Percentiles rank a stretch among this genome's conserved stretches.
phyloP scores from a whole-genome alignment of 2,329 filamentous ascomycete species.

The Westerdykella aurantiaca region DNA sequence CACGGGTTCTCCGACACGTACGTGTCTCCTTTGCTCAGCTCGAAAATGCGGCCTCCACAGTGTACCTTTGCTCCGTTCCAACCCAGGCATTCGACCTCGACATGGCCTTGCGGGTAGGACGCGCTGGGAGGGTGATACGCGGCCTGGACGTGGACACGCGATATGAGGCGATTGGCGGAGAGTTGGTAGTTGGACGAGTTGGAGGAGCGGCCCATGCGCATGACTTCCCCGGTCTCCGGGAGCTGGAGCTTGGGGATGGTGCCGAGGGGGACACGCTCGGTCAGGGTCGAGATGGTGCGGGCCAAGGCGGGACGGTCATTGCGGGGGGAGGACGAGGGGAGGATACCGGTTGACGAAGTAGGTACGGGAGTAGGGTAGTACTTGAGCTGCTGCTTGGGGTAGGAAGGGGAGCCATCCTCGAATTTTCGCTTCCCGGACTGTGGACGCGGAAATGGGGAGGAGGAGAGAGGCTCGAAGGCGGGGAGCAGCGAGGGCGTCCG shows the following conservation, averaged over 20 bases:
- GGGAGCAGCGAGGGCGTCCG: conserved; percentile 67
- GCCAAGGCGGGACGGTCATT: conserved; percentile 47
- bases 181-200: conserved; percentile 95
- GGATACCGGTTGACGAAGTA: conserved; percentile 86
- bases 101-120: conserved; percentile 64
- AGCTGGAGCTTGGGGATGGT: conserved; percentile 78
- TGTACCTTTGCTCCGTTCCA: conserved; percentile 96
- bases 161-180: conserved; percentile 85
- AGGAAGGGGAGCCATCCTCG: conserved; percentile 44
- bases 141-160: conserved; percentile 86
- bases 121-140: conserved; percentile 67
- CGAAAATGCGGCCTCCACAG: conserved; percentile 81
- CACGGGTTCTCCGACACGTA: conserved; percentile 86
- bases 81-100: conserved; percentile 86
- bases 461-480: conserved; percentile 73
- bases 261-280: conserved; percentile 77
- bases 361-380: conserved; percentile 87
- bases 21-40: conserved; percentile 78
- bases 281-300: conserved; percentile 55
- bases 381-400: conserved; percentile 52
- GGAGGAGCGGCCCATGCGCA: conserved; percentile 88
- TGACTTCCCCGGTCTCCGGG: conserved; percentile 69
- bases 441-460: conserved; percentile 64
- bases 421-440: conserved; percentile 61
- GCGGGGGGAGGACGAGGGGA: conserved; percentile 70